These are phyloP conservation scores for Podaxis sp. DNA, from an alignment of 768 basidiomycete genomes.

Conservation along the genomic window DNA sequence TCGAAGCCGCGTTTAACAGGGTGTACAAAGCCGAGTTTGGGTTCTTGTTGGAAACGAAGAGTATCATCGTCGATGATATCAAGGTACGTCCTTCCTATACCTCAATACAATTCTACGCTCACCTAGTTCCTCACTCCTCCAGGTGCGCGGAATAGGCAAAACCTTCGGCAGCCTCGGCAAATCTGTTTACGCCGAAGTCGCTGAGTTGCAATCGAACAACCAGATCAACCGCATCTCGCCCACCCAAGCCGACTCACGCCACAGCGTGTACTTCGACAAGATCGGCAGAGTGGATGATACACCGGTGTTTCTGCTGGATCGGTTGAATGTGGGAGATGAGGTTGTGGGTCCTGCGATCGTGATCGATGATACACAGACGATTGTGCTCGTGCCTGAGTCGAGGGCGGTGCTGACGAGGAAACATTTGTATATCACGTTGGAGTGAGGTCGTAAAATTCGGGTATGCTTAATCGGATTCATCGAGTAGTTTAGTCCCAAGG, in stretches of 20 bases:
- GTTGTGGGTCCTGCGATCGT: conserved; percentile 90
- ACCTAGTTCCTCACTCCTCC: not conserved
- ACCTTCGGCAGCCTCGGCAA: conserved; percentile 80
- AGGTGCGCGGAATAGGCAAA: conserved; percentile 85
- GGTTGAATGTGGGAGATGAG: conserved; percentile 65
- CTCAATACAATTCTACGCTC: not conserved
- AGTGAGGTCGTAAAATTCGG: conserved; percentile 18
- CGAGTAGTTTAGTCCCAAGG: no score
- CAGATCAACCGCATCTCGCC: conserved; percentile 29
- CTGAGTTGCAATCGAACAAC: conserved; percentile 33
- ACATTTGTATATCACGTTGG: conserved; percentile 58
- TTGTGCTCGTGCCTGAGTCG: conserved; percentile 79
- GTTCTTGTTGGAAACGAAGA: conserved; percentile 83
- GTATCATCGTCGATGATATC: conserved; percentile 87
- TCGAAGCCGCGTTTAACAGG: conserved; percentile 74
- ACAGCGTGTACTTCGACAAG: conserved; percentile 82
- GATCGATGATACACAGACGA: conserved; percentile 94
- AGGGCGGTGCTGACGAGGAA: conserved; percentile 65
- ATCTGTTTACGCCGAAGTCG: conserved; percentile 77
- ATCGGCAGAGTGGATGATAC: conserved; percentile 74
- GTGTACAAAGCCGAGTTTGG: conserved; percentile 88
- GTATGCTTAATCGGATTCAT: no score
- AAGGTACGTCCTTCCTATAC: conserved; percentile 46
- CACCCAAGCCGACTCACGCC: conserved; percentile 48
- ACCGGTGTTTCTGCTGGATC: conserved; percentile 74